These are phyloP conservation scores for Globisporangium barbulae DNA, from an alignment of 352 stramenopile genomes.

Conservation along the genomic window DNA sequence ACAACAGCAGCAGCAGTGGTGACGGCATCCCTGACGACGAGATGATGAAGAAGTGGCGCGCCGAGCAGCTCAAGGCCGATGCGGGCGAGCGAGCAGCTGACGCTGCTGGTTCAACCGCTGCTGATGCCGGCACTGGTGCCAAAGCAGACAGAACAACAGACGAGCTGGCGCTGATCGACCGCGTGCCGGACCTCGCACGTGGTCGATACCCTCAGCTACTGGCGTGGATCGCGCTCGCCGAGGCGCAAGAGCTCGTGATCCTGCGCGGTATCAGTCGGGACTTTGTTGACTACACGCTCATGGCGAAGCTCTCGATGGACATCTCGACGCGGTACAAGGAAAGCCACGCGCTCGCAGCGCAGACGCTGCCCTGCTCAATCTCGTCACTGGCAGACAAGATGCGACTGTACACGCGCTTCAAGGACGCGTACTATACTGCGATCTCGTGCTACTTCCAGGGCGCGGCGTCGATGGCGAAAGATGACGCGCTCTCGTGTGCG, in stretches of 20 bases:
- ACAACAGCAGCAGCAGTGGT: background rate
- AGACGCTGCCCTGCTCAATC: conserved; percentile 33
- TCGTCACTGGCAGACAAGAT: conserved; percentile 38
- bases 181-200: conserved; percentile 49
- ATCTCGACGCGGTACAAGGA: conserved; percentile 50
- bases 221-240: conserved; percentile 51
- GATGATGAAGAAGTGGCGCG: conserved; percentile 54
- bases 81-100: conserved; percentile 9
- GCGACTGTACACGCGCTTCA: conserved; percentile 50
- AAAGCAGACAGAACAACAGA: conserved; percentile 1
- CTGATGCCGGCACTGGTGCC: background rate
- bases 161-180: conserved; percentile 39
- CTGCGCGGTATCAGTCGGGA: conserved; percentile 56
- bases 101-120: background rate
- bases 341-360: conserved; percentile 25
- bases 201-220: conserved; percentile 47
- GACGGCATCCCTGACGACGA: conserved; percentile 24
- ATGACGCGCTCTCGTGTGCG: conserved; percentile 44
- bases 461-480: conserved; percentile 44
- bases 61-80: conserved; percentile 35
- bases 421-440: conserved; percentile 54
- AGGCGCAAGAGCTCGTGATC: conserved; percentile 68
- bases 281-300: conserved; percentile 59
- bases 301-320: conserved; percentile 63
- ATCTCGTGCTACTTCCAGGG: conserved; percentile 66